Evolutionary conservation across 495 filamentous ascomycete species (phyloP).

Genomic region (Talaromyces trachyspermus): DNA sequence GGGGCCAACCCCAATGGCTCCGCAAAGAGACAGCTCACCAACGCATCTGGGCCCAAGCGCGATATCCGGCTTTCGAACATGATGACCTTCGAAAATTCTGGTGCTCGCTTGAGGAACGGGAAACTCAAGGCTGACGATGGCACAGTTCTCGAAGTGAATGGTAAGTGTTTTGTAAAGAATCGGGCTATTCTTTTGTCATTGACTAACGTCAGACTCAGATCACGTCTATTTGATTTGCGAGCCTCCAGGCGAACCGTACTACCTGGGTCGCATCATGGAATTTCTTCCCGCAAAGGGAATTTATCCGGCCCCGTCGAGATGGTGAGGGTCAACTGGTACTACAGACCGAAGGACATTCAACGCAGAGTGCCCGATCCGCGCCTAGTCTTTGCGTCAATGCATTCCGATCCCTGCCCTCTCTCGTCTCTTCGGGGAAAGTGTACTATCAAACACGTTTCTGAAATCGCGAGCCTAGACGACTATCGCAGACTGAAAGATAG

Average conservation of each 20-base stretch:
- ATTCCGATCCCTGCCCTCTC: conserved; percentile 91
- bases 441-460: conserved; percentile 74
- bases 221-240: conserved; percentile 97
- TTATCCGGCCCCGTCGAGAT: conserved; percentile 68
- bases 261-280: conserved; percentile 95
- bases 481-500: conserved; percentile 76
- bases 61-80: conserved; percentile 53
- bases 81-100: conserved; percentile 71
- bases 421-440: conserved; percentile 90
- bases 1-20: conserved; percentile 40
- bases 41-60: background rate
- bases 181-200: conserved; percentile 7
- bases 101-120: conserved; percentile 63
- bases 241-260: conserved; percentile 96
- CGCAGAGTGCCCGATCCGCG: conserved; percentile 84
- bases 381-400: conserved; percentile 92
- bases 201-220: conserved; percentile 54
- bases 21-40: conserved; percentile 23
- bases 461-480: conserved; percentile 73
- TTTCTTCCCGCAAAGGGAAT: conserved; percentile 78
- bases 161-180: conserved; percentile 52
- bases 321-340: conserved; percentile 95
- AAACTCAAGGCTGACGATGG: conserved; percentile 87
- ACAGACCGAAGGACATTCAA: conserved; percentile 90
- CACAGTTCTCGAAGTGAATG: conserved; percentile 72